Conservation (phyloP, 768 basidiomycete species). For the Pluteus cervinus region DNA sequence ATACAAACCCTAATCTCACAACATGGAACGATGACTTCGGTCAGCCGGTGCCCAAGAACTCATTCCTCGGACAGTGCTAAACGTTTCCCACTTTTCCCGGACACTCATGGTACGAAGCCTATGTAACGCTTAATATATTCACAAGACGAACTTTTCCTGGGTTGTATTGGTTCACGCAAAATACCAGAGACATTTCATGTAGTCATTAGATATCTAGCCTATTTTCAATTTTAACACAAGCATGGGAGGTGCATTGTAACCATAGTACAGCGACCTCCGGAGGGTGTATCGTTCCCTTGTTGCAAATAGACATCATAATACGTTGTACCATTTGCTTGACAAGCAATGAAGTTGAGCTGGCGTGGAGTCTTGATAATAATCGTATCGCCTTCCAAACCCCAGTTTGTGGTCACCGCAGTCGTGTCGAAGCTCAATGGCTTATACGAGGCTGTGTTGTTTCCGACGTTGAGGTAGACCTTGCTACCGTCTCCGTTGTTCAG, state of each 20-base stretch:
- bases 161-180: too few species aligned
- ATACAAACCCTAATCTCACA: constrained; percentile 60
- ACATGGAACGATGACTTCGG: constrained; percentile 46
- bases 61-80: constrained; percentile 33
- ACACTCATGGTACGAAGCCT: too few species aligned
- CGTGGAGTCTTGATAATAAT: constrained; percentile 48
- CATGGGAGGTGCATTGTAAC: constrained; percentile 40
- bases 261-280: constrained; percentile 28
- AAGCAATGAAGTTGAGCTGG: constrained; percentile 51
- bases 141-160: too few species aligned
- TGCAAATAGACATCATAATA: constrained; percentile 46
- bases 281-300: constrained; percentile 41
- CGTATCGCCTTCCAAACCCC: constrained; percentile 55
- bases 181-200: too few species aligned
- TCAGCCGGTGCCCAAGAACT: constrained; percentile 59
- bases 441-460: constrained; percentile 38
- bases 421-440: constrained; percentile 38
- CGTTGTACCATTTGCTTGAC: constrained; percentile 32
- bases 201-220: too few species aligned
- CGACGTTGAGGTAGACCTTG: constrained; percentile 43
- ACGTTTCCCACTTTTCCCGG: too few species aligned
- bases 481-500: constrained; percentile 35
- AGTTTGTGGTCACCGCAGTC: constrained; percentile 44
- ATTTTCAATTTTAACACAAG: constrained; percentile 36
- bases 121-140: too few species aligned